A percentile compares a stretch with the other conserved stretches of the same genome.
phyloP scores from a whole-genome alignment of 2,329 filamentous ascomycete species.

The Fusarium chuoi region DNA sequence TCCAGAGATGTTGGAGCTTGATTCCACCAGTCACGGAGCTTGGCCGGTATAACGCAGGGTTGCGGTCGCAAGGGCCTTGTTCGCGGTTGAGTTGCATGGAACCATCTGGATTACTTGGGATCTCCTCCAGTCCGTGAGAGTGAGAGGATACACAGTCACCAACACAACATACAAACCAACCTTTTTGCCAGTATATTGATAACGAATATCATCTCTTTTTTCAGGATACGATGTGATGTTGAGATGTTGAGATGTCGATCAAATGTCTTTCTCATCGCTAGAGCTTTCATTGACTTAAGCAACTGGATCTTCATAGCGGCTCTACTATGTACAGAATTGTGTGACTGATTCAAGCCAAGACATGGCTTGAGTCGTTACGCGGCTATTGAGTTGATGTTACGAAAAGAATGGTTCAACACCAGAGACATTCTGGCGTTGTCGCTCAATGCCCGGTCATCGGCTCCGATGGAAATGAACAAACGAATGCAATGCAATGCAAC shows the following conservation, averaged over 20 bases:
- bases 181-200: neutral
- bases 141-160: neutral
- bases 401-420: constrained; percentile 19
- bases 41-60: constrained; percentile 17
- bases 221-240: neutral
- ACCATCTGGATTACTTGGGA: constrained; percentile 31
- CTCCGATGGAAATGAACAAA: constrained; percentile 30
- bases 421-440: constrained; percentile 6
- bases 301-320: neutral
- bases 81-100: constrained; percentile 24
- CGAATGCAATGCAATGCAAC: constrained; percentile 13
- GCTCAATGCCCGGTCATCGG: constrained; percentile 38
- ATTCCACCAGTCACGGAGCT: constrained; percentile 36
- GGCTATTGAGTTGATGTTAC: constrained; percentile 33
- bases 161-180: neutral
- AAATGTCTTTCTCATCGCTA: neutral
- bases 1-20: neutral
- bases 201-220: neutral
- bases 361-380: constrained; percentile 22
- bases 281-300: neutral
- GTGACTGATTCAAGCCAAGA: constrained; percentile 1
- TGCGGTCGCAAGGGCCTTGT: constrained; percentile 20
- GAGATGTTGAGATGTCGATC: neutral
- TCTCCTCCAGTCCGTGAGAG: neutral
- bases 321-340: neutral